phyloP scores from a whole-genome alignment of 169 alveolate species.

The Pseudocohnilembus persalinus region DNA sequence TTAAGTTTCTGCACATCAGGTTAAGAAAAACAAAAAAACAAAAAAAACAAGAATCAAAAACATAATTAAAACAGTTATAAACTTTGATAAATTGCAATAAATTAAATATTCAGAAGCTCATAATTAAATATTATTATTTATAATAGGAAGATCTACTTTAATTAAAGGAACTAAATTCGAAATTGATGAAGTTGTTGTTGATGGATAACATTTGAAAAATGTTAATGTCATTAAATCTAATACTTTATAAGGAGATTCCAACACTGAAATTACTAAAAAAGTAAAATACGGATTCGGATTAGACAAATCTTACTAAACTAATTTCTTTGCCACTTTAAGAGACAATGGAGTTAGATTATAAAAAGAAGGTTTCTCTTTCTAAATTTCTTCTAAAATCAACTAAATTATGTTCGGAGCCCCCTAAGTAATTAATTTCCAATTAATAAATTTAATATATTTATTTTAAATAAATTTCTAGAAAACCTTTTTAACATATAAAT shows the following conservation, averaged over 20 bases:
- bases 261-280: neutral
- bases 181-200: neutral
- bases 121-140: too few species aligned
- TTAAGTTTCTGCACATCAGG: too few species aligned
- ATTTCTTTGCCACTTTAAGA: neutral
- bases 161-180: neutral
- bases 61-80: too few species aligned
- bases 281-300: neutral
- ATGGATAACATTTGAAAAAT: neutral
- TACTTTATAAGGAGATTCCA: neutral
- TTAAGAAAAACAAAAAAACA: too few species aligned
- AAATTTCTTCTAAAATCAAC: neutral
- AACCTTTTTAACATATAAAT: too few species aligned
- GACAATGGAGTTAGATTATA: neutral
- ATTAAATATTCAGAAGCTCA: too few species aligned
- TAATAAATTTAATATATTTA: too few species aligned
- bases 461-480: too few species aligned
- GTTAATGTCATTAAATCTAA: neutral
- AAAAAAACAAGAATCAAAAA: too few species aligned
- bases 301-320: neutral
- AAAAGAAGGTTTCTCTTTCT: neutral
- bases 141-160: neutral
- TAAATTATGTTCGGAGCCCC: neutral
- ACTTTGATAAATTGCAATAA: too few species aligned
- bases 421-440: neutral